Percentiles rank a stretch among this genome's conserved stretches.
These are phyloP conservation scores for Naganishia friedmannii DNA, from an alignment of 768 basidiomycete genomes.

Conservation along the genomic window DNA sequence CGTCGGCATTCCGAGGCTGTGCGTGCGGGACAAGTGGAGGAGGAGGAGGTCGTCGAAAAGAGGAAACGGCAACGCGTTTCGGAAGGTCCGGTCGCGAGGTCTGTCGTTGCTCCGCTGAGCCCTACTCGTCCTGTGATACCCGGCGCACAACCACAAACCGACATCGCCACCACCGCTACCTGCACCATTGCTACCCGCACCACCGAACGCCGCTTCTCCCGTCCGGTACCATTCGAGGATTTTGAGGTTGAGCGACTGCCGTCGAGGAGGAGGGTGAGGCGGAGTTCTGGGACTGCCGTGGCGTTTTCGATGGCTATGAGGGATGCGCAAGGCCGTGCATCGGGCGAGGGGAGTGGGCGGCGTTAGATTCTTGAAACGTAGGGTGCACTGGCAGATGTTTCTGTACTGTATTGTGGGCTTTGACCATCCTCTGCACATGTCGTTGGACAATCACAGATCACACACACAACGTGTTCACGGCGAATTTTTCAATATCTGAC, in stretches of 20 bases:
- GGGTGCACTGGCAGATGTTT: too few relatives aligned
- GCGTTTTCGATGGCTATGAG: conserved; percentile 7
- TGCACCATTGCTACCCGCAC: neutral
- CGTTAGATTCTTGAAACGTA: too few relatives aligned
- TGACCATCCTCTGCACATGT: too few relatives aligned
- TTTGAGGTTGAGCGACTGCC: conserved; percentile 4
- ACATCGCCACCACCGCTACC: neutral
- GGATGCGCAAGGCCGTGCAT: neutral
- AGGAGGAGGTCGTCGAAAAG: neutral
- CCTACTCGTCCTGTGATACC: too few relatives aligned
- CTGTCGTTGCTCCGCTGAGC: neutral
- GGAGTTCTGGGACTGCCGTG: conserved; percentile 13
- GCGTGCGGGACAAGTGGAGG: neutral
- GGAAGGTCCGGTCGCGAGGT: neutral
- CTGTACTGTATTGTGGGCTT: too few relatives aligned
- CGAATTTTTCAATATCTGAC: too few relatives aligned
- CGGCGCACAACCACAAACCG: too few relatives aligned
- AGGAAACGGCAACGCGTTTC: neutral
- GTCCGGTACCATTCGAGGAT: conserved; percentile 12
- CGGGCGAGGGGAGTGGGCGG: too few relatives aligned
- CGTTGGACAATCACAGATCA: too few relatives aligned
- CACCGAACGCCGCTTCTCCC: neutral
- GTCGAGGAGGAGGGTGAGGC: neutral
- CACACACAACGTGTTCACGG: too few relatives aligned
- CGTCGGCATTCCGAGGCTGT: neutral